These are phyloP conservation scores for Rhodotorula sp. DNA, from an alignment of 1,284 basidiomycete species.

Conservation along the genomic window DNA sequence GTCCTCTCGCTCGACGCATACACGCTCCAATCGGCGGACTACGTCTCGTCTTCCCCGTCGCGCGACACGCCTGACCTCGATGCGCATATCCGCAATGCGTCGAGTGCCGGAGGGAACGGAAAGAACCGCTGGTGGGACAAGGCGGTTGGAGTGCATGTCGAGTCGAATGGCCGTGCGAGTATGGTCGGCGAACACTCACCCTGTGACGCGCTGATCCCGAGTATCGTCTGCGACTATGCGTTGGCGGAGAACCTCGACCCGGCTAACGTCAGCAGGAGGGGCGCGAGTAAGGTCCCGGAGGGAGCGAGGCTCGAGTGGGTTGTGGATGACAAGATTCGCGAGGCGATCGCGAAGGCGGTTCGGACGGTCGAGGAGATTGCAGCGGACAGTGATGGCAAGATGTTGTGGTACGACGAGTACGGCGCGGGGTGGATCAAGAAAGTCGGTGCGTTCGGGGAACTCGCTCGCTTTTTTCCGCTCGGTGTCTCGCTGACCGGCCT, in stretches of 20 bases:
- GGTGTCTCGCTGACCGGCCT: conserved; percentile 1
- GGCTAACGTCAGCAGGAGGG: conserved; percentile 4
- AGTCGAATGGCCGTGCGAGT: conserved; percentile 79
- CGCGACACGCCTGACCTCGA: conserved; percentile 58
- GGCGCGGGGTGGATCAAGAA: conserved; percentile 88
- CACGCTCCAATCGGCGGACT: conserved; percentile 52
- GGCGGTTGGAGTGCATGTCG: conserved; percentile 75
- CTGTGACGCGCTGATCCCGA: conserved; percentile 86
- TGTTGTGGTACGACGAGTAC: conserved; percentile 81
- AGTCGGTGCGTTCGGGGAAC: conserved; percentile 57
- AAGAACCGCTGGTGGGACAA: conserved; percentile 94
- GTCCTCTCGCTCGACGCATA: conserved; percentile 60
- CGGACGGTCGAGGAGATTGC: conserved; percentile 62
- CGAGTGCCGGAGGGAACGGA: conserved; percentile 64
- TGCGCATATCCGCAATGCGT: conserved; percentile 73
- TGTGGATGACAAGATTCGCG: conserved; percentile 61
- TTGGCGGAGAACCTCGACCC: conserved; percentile 56
- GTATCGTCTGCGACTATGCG: conserved; percentile 82
- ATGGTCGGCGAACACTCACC: conserved; percentile 91
- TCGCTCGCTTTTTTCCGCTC: not conserved
- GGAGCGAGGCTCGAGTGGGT: conserved; percentile 66
- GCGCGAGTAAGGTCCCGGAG: conserved; percentile 7
- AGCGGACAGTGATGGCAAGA: conserved; percentile 76
- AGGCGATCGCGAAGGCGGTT: conserved; percentile 63
- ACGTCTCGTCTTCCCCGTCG: conserved; percentile 56